These are phyloP conservation scores for Penicillium sp. DNA, from an alignment of 2,329 filamentous ascomycete species.

Conservation along the genomic window DNA sequence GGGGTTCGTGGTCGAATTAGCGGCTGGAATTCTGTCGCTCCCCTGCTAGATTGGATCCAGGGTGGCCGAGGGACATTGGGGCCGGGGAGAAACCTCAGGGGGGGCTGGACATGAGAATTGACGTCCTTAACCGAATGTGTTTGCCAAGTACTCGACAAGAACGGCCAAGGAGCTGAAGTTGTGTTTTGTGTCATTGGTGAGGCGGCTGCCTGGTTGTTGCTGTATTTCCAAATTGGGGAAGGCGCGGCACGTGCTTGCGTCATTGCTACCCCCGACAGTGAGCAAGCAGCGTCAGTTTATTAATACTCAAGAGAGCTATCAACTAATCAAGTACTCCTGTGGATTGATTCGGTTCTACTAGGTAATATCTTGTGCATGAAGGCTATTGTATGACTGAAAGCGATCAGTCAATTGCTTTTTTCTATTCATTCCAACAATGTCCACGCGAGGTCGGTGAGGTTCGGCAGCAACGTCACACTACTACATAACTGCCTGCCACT, in stretches of 20 bases:
- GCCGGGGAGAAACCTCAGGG: constrained; percentile 1
- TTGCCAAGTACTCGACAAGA: constrained; percentile 8
- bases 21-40: neutral
- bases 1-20: constrained; percentile 3
- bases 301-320: no score
- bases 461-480: neutral
- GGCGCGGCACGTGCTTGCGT: constrained; percentile 9
- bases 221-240: constrained; percentile 14
- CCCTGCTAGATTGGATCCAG: constrained; percentile 7
- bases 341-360: neutral
- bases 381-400: neutral
- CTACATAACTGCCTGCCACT: neutral
- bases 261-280: neutral
- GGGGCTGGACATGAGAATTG: neutral
- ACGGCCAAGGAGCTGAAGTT: constrained; percentile 7
- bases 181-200: neutral
- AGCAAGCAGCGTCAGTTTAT: no score
- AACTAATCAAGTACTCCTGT: no score
- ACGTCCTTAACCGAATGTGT: neutral
- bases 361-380: neutral
- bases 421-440: neutral
- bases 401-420: neutral
- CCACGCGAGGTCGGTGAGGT: neutral
- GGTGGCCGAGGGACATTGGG: constrained; percentile 1
- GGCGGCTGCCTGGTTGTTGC: constrained; percentile 12